A percentile compares a stretch with the other conserved stretches of the same genome.
Conservation (phyloP, 2,329 filamentous ascomycete genomes). For the Tolypocladium cylindrosporum region DNA sequence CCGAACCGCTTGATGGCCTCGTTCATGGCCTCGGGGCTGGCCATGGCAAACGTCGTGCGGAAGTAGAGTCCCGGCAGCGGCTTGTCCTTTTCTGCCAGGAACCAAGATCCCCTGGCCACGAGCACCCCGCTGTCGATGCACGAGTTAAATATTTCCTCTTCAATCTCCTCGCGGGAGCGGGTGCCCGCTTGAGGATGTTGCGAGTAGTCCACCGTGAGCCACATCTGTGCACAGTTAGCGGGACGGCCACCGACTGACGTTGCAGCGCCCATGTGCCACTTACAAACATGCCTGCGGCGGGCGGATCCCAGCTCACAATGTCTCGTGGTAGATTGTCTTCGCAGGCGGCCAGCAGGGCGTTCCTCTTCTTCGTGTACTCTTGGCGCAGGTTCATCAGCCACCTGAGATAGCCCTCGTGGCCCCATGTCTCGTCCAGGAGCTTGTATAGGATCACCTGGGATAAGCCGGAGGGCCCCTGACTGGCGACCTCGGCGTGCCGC, state of each 20-base stretch:
- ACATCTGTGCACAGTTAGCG: constrained; percentile 39
- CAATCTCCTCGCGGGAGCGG: constrained; percentile 54
- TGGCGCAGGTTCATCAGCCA: constrained; percentile 79
- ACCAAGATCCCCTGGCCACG: constrained; percentile 82
- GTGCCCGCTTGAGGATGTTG: constrained; percentile 51
- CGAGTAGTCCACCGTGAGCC: constrained; percentile 59
- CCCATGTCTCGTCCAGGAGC: constrained; percentile 88
- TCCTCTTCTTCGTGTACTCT: constrained; percentile 71
- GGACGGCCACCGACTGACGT: not conserved
- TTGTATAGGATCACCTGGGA: constrained; percentile 80
- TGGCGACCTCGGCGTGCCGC: constrained; percentile 72
- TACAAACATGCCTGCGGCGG: constrained; percentile 90
- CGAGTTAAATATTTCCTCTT: constrained; percentile 76
- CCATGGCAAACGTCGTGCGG: constrained; percentile 80
- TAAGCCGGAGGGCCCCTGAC: constrained; percentile 78
- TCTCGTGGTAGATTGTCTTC: constrained; percentile 65
- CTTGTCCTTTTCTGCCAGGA: constrained; percentile 61
- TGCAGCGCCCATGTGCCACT: constrained; percentile 19
- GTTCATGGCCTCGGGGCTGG: constrained; percentile 58
- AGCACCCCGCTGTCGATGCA: constrained; percentile 71
- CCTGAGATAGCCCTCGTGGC: constrained; percentile 76
- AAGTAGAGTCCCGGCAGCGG: constrained; percentile 65
- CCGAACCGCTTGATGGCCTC: constrained; percentile 69
- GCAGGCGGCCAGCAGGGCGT: constrained; percentile 70
- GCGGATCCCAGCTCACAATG: constrained; percentile 69